Conservation (phyloP, 1,284 basidiomycete genomes). For the Boletus sp. region DNA sequence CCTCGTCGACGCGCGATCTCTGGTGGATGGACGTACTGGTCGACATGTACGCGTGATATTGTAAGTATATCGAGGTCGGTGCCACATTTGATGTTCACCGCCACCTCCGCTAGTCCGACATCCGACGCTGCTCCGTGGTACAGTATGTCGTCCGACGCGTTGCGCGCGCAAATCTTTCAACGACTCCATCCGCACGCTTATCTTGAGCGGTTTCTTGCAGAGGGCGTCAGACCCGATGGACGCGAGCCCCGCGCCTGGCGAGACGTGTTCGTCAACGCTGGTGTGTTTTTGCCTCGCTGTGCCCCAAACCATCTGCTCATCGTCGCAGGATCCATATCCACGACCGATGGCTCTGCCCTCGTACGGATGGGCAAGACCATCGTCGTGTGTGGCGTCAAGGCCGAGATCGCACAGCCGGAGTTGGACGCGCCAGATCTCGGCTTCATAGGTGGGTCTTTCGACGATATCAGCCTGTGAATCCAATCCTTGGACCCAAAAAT, state of each 20-base stretch:
- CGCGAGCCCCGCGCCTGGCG: constrained; percentile 51
- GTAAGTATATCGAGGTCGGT: too few species aligned
- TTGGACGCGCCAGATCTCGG: constrained; percentile 71
- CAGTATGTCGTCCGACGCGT: constrained; percentile 8
- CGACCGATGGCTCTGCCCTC: constrained; percentile 85
- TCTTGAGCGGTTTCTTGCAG: constrained; percentile 48
- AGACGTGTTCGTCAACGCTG: constrained; percentile 57
- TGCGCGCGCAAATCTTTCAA: constrained; percentile 52
- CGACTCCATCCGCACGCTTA: constrained; percentile 55
- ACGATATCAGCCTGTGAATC: not conserved
- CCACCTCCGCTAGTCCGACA: not conserved
- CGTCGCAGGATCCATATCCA: constrained; percentile 65
- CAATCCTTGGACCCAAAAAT: not conserved
- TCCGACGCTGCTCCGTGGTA: too few species aligned
- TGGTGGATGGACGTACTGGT: constrained; percentile 1
- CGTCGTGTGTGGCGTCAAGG: constrained; percentile 89
- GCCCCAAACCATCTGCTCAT: not conserved
- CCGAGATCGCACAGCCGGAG: constrained; percentile 89
- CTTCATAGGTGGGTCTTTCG: constrained; percentile 64
- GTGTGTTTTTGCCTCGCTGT: constrained; percentile 36
- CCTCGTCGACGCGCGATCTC: constrained; percentile 35
- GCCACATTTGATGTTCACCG: too few species aligned
- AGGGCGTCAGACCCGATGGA: constrained; percentile 62
- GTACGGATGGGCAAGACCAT: constrained; percentile 89
- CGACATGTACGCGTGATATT: not conserved